Conservation (phyloP, 352 stramenopile species). For the Pythium scleroteichum region DNA sequence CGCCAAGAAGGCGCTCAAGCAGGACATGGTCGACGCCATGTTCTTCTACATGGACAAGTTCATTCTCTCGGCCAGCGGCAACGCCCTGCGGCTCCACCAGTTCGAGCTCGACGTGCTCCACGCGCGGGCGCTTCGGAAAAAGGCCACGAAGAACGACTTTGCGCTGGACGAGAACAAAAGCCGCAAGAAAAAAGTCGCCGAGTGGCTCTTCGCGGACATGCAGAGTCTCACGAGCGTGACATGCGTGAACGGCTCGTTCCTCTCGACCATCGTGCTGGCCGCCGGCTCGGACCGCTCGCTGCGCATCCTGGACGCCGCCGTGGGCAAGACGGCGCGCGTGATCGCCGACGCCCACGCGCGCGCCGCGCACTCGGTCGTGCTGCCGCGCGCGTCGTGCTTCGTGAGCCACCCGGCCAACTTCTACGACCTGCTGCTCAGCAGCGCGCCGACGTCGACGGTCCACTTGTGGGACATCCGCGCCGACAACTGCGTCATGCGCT, state of each 20-base stretch:
- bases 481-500: slow-evolving; percentile 85
- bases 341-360: slow-evolving; percentile 67
- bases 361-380: slow-evolving; percentile 58
- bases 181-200: slow-evolving; percentile 62
- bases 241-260: slow-evolving; percentile 79
- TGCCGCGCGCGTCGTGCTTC: slow-evolving; percentile 70
- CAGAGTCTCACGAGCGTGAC: slow-evolving; percentile 67
- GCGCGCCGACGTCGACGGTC: slow-evolving; percentile 62
- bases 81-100: slow-evolving; percentile 64
- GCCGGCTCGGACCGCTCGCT: slow-evolving; percentile 78
- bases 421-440: slow-evolving; percentile 85
- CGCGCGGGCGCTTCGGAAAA: slow-evolving; percentile 42
- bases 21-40: slow-evolving; percentile 62
- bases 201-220: slow-evolving; percentile 65
- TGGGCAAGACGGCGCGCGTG: slow-evolving; percentile 50
- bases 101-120: slow-evolving; percentile 71
- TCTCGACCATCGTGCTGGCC: slow-evolving; percentile 75
- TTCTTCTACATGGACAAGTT: slow-evolving; percentile 93
- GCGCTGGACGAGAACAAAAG: slow-evolving; percentile 53
- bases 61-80: slow-evolving; percentile 66
- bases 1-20: slow-evolving; percentile 48
- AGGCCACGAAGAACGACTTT: slow-evolving; percentile 43
- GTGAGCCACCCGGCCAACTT: slow-evolving; percentile 72
- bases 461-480: slow-evolving; percentile 88
- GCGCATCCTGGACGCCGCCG: slow-evolving; percentile 70